phyloP scores from a whole-genome alignment of 2,329 filamentous ascomycete species.

The Xylaria sp. region DNA sequence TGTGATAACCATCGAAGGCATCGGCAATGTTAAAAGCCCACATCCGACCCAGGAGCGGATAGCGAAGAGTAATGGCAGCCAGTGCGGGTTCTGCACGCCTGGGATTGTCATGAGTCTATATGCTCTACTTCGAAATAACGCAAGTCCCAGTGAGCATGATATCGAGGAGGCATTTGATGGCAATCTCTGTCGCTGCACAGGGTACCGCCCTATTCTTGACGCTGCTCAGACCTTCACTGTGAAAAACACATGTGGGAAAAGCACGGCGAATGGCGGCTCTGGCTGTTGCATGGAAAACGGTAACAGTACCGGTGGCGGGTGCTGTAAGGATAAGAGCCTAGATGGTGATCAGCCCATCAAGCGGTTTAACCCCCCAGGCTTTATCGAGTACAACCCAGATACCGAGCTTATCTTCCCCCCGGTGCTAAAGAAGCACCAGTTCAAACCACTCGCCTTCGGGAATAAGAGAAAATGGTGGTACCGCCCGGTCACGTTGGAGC shows the following conservation, averaged over 20 bases:
- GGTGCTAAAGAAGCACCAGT: constrained; percentile 81
- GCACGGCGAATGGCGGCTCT: constrained; percentile 60
- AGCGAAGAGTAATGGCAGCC: constrained; percentile 89
- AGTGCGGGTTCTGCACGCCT: constrained; percentile 94
- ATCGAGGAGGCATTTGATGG: constrained; percentile 98
- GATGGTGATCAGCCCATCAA: constrained; percentile 67
- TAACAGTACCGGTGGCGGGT: constrained; percentile 63
- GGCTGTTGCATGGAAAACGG: constrained; percentile 80
- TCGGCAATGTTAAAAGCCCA: constrained; percentile 86
- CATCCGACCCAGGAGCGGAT: constrained; percentile 93
- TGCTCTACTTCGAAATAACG: constrained; percentile 87
- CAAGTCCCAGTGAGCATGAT: constrained; percentile 79
- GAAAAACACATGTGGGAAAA: constrained; percentile 62
- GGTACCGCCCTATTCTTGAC: constrained; percentile 92
- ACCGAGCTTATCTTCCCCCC: constrained; percentile 97
- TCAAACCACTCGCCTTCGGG: constrained; percentile 85
- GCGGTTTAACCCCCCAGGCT: constrained; percentile 84
- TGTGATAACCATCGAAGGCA: constrained; percentile 97
- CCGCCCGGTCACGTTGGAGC: constrained; percentile 84
- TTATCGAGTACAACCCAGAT: constrained; percentile 93
- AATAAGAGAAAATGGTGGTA: constrained; percentile 97
- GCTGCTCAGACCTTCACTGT: constrained; percentile 89
- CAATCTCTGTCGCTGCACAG: constrained; percentile 94
- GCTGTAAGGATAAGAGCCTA: constrained; percentile 73
- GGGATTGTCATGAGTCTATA: constrained; percentile 99